These are phyloP conservation scores for Pichia sp. DNA, from an alignment of 1,139 yeast genomes.

Conservation along the genomic window DNA sequence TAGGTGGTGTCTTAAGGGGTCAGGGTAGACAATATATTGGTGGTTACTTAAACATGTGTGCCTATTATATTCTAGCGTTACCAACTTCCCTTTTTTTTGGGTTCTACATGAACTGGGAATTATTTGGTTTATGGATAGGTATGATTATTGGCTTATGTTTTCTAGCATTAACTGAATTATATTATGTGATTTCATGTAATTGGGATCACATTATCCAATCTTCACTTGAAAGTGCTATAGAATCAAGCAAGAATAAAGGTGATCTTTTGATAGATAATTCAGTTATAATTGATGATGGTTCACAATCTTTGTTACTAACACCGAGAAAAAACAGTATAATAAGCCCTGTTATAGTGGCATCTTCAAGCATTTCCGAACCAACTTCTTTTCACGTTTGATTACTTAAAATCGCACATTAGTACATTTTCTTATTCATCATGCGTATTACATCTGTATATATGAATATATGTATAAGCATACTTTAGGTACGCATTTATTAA, in stretches of 20 bases:
- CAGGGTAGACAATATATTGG: slow-evolving; percentile 66
- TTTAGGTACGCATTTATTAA: no score
- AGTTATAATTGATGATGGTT: slow-evolving; percentile 5
- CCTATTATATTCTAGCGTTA: slow-evolving; percentile 53
- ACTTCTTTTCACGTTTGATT: not conserved
- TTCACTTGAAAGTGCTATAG: slow-evolving; percentile 26
- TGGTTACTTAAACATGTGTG: slow-evolving; percentile 48
- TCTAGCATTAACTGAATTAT: slow-evolving; percentile 41
- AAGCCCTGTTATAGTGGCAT: slow-evolving; percentile 18
- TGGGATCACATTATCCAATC: slow-evolving; percentile 47
- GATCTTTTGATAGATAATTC: not conserved
- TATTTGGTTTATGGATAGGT: slow-evolving; percentile 59
- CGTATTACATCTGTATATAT: no score
- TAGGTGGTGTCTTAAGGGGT: slow-evolving; percentile 57
- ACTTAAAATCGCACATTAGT: not conserved
- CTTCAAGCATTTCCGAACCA: not conserved
- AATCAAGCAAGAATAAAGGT: not conserved
- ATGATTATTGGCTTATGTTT: slow-evolving; percentile 49
- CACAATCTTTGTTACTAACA: not conserved
- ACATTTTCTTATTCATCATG: not conserved
- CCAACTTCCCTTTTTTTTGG: slow-evolving; percentile 53
- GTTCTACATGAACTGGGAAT: slow-evolving; percentile 38
- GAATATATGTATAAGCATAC: no score
- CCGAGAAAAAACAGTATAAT: slow-evolving; percentile 15
- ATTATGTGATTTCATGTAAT: slow-evolving; percentile 42